Base-by-base conservation (phyloP, 495 filamentous ascomycete genomes). In the Terfezia claveryi region DNA sequence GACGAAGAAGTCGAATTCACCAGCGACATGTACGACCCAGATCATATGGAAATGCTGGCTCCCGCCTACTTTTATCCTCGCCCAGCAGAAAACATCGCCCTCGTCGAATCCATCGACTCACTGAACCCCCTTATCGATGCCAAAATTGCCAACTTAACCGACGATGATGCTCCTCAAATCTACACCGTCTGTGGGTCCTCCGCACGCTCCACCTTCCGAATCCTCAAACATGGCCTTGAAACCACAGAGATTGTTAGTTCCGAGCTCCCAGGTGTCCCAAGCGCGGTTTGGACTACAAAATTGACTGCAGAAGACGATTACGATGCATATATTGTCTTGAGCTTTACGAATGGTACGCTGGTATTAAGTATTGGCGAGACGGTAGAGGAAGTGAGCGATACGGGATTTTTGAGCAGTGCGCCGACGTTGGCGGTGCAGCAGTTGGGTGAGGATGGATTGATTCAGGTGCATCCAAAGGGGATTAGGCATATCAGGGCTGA, bases 111-210 rank as follows among this genome's bases (percentile, higher is more conserved):
- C 58, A 81, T 94, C 52, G 80, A 88, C 56, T 83, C 83, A 8
- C 80, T 95, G 76, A 94, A 87, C 61, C 92, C 92, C 10, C 71
- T 92, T 58, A 74, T 93, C 65, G 87, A 91, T 60, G 88, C 83
- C 67, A 88, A 91, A 64, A 78, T 96, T 36, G 81, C 79, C 27
- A 95, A 99, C 60, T 69, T 93, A 16, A 82, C 81, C 0, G 80
- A 84, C 50, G 91, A 94, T 58, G 92, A 96, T 63, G 88, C 89
- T 2, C 91, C 91, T 11, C 92, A 99, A 65, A 94, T 99, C 38
- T 95, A 94, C 69, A 79, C 86, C 0, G 74, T 95, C 14, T 91
- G 83, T 64, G 91, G 91, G 4, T 82, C 82, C 37, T 85, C 91
- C 9, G 85, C 86, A 53, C 74, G 84, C 56, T 95, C 89, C 64